Evolutionary conservation across 1,284 basidiomycete genomes (phyloP).

Genomic region (Bjerkandera adusta): DNA sequence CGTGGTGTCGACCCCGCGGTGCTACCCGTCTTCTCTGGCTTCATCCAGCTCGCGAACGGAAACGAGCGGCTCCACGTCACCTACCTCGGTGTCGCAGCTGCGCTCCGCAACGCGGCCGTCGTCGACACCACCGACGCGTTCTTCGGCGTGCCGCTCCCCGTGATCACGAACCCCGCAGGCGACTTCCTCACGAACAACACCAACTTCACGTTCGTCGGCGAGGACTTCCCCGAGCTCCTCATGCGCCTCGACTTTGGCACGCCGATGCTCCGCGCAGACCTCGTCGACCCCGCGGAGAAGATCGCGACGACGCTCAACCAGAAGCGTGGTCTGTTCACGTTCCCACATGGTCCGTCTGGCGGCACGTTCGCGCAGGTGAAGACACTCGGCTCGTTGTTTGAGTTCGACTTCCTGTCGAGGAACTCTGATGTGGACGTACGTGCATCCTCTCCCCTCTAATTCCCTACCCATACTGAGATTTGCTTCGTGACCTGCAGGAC

Average conservation of each 20-base stretch:
- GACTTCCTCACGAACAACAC: conserved; percentile 35
- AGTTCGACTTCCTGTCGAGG: conserved; percentile 35
- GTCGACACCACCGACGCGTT: conserved; percentile 47
- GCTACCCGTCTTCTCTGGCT: conserved; percentile 61
- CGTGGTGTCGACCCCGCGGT: conserved; percentile 40
- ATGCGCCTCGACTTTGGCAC: conserved; percentile 55
- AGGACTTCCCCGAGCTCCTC: conserved; percentile 43
- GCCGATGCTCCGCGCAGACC: conserved; percentile 43
- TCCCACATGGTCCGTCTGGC: conserved; percentile 18
- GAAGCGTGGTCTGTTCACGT: conserved; percentile 23
- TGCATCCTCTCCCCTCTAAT: conserved; percentile 15
- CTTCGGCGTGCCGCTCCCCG: conserved; percentile 43
- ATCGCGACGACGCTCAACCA: conserved; percentile 29
- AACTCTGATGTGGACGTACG: conserved; percentile 36
- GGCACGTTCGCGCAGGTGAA: conserved; percentile 35
- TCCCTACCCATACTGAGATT: conserved; percentile 12
- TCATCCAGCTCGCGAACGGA: conserved; percentile 46
- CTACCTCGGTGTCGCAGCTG: conserved; percentile 48
- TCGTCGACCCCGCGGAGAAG: conserved; percentile 34
- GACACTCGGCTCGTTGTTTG: conserved; percentile 39
- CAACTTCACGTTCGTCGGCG: conserved; percentile 52
- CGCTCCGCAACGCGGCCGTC: conserved; percentile 46
- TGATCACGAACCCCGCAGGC: conserved; percentile 39
- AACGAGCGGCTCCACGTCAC: conserved; percentile 45
- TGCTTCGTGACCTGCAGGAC: conserved; percentile 24